Percentiles rank a stretch among this genome's conserved stretches.
Evolutionary conservation across 75 land plant genomes (phyloP).

Genomic region (Azolla pinnata): DNA sequence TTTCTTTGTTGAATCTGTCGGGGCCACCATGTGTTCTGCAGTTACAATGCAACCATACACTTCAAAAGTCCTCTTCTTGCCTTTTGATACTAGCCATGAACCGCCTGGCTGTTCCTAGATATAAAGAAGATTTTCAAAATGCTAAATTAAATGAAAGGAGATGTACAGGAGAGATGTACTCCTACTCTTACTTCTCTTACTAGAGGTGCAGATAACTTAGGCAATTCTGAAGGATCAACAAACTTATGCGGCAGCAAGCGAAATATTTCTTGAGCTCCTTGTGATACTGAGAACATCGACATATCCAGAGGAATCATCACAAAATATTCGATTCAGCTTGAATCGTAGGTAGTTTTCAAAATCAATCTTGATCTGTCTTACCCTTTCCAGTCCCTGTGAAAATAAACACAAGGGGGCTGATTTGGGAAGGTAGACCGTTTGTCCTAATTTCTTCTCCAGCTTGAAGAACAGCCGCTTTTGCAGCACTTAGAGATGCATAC

Average conservation of each 20-base stretch:
- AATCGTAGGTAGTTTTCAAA: too few species aligned
- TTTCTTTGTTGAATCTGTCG: conserved; percentile 45
- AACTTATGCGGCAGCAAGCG: conserved; percentile 81
- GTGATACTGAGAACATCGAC: conserved; percentile 49
- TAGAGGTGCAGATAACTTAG: too few species aligned
- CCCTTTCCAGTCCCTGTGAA: conserved; percentile 98
- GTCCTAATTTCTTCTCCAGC: conserved; percentile 87
- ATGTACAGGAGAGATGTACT: too few species aligned
- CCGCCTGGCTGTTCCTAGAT: conserved; percentile 15
- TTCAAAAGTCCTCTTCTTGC: conserved; percentile 48
- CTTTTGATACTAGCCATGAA: conserved; percentile 4
- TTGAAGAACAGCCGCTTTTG: conserved; percentile 86
- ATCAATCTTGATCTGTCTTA: too few species aligned
- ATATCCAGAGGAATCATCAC: too few species aligned
- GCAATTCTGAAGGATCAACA: conserved; percentile 63
- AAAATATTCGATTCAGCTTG: too few species aligned
- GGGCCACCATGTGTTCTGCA: conserved; percentile 70
- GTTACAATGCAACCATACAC: conserved; percentile 82
- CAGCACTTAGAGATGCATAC: conserved; percentile 84
- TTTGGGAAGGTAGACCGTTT: conserved; percentile 67
- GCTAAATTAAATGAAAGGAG: too few species aligned
- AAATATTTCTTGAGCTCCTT: conserved; percentile 91
- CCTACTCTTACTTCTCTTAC: too few species aligned
- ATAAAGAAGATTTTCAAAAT: too few species aligned
- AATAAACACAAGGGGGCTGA: conserved; percentile 78